Conservation (phyloP, 2,329 filamentous ascomycete genomes). For the Thelonectria rubi region DNA sequence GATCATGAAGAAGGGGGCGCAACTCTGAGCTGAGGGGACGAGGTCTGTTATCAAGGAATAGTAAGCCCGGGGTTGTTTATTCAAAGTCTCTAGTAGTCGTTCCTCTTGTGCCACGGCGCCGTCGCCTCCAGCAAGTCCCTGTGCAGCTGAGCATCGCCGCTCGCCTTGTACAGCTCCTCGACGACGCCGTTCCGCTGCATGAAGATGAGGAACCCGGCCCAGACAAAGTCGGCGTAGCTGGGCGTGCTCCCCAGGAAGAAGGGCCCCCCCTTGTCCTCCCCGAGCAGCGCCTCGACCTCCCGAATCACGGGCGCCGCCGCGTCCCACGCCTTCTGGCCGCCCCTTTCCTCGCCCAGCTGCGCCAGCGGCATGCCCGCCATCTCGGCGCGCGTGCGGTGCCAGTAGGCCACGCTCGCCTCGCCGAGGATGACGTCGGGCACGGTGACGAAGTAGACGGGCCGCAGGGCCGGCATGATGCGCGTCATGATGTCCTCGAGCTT, state of each 20-base stretch:
- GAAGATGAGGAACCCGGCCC: constrained; percentile 59
- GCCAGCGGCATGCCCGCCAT: constrained; percentile 62
- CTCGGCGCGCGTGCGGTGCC: constrained; percentile 59
- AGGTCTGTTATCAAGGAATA: no score
- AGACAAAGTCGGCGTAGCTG: constrained; percentile 67
- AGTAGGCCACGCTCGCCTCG: constrained; percentile 62
- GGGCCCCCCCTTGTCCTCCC: constrained; percentile 64
- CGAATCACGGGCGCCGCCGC: constrained; percentile 49
- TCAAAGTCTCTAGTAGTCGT: constrained; percentile 45
- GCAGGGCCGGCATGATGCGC: constrained; percentile 46
- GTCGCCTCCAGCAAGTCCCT: constrained; percentile 51
- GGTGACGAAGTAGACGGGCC: constrained; percentile 55
- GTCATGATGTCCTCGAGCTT: constrained; percentile 55
- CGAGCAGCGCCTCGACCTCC: constrained; percentile 56
- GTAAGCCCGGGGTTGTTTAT: not conserved
- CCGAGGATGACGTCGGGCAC: constrained; percentile 63
- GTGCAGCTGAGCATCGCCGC: constrained; percentile 51
- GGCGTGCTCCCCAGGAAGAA: constrained; percentile 68
- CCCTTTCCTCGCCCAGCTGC: constrained; percentile 57
- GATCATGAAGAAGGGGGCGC: constrained; percentile 35
- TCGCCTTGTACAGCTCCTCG: constrained; percentile 48
- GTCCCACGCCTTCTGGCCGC: constrained; percentile 61
- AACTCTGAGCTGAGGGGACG: constrained; percentile 3
- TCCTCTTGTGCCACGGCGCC: constrained; percentile 53
- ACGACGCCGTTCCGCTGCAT: constrained; percentile 46